Evolutionary conservation across 169 alveolate genomes (phyloP).

Genomic region (Theileria luwenshuni): DNA sequence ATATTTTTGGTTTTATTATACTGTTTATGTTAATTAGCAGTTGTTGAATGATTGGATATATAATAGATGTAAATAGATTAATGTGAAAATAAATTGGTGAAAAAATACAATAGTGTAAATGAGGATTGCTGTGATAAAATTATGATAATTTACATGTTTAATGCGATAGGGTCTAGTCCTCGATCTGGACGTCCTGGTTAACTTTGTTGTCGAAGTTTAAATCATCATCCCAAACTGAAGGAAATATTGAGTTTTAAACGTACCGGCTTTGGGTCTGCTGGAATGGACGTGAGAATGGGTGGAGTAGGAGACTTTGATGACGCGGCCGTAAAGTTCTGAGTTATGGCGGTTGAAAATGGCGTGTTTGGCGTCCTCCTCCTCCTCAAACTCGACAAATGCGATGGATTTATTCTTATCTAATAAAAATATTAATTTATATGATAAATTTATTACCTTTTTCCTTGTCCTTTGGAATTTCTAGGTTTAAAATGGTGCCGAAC

Average conservation of each 20-base stretch:
- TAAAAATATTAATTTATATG: background rate
- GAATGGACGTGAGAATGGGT: constrained; percentile 47
- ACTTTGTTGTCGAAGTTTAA: constrained; percentile 50
- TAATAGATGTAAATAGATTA: too few relatives aligned
- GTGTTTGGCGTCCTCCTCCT: constrained; percentile 79
- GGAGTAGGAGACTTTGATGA: constrained; percentile 73
- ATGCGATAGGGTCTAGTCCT: background rate
- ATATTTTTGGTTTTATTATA: background rate
- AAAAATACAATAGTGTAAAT: too few relatives aligned
- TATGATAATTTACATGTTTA: too few relatives aligned
- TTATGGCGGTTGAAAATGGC: constrained; percentile 77
- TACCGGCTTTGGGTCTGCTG: constrained; percentile 50
- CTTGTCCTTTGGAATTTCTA: constrained; percentile 77
- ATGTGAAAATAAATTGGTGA: too few relatives aligned
- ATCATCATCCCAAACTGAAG: constrained; percentile 55
- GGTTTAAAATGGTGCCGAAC: constrained; percentile 77
- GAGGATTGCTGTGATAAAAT: too few relatives aligned
- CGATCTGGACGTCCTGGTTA: constrained; percentile 35
- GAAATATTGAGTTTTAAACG: background rate
- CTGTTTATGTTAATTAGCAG: too few relatives aligned
- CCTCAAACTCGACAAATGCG: constrained; percentile 77
- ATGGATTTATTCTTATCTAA: constrained; percentile 74
- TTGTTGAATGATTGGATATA: too few relatives aligned
- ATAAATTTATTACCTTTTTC: constrained; percentile 66
- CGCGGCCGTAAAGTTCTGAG: constrained; percentile 77